A percentile compares a stretch with the other conserved stretches of the same genome.
Conservation (phyloP, 2,329 filamentous ascomycete genomes). For the Calonectria hawksworthii region DNA sequence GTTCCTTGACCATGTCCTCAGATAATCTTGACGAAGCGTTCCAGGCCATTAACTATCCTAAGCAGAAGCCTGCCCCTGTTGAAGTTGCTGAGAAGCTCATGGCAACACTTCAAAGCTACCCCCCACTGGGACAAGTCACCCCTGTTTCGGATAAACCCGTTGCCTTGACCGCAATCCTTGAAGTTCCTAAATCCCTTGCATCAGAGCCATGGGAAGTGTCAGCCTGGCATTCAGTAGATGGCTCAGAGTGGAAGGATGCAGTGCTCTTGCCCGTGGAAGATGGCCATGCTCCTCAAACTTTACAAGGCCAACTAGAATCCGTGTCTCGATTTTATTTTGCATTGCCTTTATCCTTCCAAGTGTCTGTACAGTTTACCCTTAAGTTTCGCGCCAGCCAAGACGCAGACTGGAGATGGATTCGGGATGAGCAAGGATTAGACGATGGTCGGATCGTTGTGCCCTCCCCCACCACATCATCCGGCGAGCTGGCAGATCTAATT, state of each 20-base stretch:
- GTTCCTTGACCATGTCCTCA: constrained; percentile 41
- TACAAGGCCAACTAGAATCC: constrained; percentile 57
- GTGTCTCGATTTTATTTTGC: constrained; percentile 66
- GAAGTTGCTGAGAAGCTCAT: constrained; percentile 51
- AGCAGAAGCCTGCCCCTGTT: constrained; percentile 51
- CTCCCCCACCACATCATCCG: constrained; percentile 45
- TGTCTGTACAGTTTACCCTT: constrained; percentile 75
- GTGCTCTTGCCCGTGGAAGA: constrained; percentile 48
- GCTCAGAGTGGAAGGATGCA: constrained; percentile 69
- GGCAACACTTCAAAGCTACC: constrained; percentile 66
- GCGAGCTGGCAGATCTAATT: constrained; percentile 69
- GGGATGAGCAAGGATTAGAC: constrained; percentile 71
- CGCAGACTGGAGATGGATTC: constrained; percentile 78
- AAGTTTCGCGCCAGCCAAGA: constrained; percentile 71
- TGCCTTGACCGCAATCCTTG: constrained; percentile 77
- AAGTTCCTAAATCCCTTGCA: constrained; percentile 69
- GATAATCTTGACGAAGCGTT: constrained; percentile 54
- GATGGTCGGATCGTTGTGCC: constrained; percentile 74
- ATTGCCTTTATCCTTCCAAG: constrained; percentile 61
- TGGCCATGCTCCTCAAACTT: constrained; percentile 58
- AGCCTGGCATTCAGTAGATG: constrained; percentile 78
- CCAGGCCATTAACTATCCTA: constrained; percentile 54
- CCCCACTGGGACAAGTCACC: constrained; percentile 83
- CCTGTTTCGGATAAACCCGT: constrained; percentile 65
- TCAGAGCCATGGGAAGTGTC: constrained; percentile 78